Evolutionary conservation across 352 stramenopile species (phyloP).

Genomic region (Pythium volutum): DNA sequence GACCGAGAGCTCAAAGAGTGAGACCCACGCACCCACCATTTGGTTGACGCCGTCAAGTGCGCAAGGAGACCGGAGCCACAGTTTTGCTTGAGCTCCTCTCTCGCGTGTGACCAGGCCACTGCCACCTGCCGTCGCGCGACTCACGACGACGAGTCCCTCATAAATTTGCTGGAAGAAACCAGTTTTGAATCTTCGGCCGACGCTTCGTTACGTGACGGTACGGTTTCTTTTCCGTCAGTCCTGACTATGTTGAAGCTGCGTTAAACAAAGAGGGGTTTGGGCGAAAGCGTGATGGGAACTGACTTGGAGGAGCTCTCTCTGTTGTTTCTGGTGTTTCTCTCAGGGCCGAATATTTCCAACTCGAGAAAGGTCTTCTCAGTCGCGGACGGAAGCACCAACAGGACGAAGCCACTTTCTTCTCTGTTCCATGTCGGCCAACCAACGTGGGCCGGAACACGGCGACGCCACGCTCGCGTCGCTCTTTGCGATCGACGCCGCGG

Average conservation of each 20-base stretch:
- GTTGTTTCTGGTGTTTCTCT: neutral
- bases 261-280: neutral
- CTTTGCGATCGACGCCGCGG: slow-evolving; percentile 51
- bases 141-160: neutral
- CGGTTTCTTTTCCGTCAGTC: slow-evolving; percentile 8
- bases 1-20: neutral
- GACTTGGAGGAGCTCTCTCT: slow-evolving; percentile 5
- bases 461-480: slow-evolving; percentile 27
- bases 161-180: neutral
- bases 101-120: too few relatives aligned
- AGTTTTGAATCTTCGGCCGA: neutral
- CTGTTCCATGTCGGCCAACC: slow-evolving; percentile 32
- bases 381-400: neutral
- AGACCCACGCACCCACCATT: neutral
- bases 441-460: slow-evolving; percentile 28
- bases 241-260: slow-evolving; percentile 28
- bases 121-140: too few relatives aligned
- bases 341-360: neutral
- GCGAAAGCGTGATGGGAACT: slow-evolving; percentile 16
- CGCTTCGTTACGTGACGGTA: slow-evolving; percentile 26
- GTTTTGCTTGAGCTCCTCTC: too few relatives aligned
- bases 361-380: neutral
- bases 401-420: neutral
- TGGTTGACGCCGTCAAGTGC: too few relatives aligned
- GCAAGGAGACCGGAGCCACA: too few relatives aligned